Base-by-base conservation (phyloP, 2,329 filamentous ascomycete species). In the Talaromyces sp. region DNA sequence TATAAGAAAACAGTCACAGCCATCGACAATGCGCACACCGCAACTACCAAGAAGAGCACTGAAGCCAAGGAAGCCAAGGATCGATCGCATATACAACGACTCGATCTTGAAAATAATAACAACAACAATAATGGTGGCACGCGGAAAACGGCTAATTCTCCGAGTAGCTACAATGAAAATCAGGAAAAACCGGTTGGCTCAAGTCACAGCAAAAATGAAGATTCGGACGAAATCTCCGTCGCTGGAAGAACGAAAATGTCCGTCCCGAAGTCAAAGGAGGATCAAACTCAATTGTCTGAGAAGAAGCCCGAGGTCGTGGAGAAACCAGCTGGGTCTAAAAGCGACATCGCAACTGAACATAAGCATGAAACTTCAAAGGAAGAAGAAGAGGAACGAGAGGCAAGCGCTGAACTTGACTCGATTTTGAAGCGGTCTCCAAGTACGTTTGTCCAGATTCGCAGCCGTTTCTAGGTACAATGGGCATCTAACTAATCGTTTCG, bases 351-450 rank as follows among this genome's bases (percentile, higher is more conserved):
- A 27, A 56, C 35, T 24, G 39, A 52, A 37, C 31, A 57, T 24
- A 22, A 63, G 24, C 31, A 49, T 19, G 60, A 63, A 16, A 65
- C 37, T 66, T 24, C 31, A 13, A 63, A 47, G 27, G 54, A 64
- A 33, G 49, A 45, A 1, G 27, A 73, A 43, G 71, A 73, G n/a
- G 69, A 73, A 43, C 49, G 65, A 27, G 73, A 75, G 43, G 87
- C 90, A 1, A 88, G 93, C 75, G 79, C 80, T 19, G 91, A 92
- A 76, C 79, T 98, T 68, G 90, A 92, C 72, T 77, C 78, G 8
- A 96, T 98, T 58, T 78, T 98, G 69, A 95, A 93, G 81, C 90
- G 88, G 73, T 88, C 91, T 3, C 93, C 94, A 16, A 89, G 92
- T 96, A 86, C 70, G 86, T 81, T 45, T 58, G 19, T 59, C 24